Evolutionary conservation across 2,329 filamentous ascomycete species (phyloP).

Genomic region (Fusarium sp.): DNA sequence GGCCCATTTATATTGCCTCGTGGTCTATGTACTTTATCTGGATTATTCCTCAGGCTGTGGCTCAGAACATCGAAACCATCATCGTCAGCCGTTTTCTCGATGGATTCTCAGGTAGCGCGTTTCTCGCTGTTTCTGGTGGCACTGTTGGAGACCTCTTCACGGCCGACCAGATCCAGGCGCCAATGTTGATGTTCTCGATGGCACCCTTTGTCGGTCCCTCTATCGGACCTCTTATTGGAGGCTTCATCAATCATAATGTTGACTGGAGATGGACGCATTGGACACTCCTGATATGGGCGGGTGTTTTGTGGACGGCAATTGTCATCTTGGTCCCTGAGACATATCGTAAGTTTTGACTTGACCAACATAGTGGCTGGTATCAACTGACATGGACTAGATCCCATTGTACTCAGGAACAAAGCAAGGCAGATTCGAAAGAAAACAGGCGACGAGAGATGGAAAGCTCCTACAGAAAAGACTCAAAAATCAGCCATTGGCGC

Average conservation of each 20-base stretch:
- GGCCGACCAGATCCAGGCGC: slow-evolving; percentile 74
- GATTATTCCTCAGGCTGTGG: slow-evolving; percentile 83
- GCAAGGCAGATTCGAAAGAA: slow-evolving; percentile 75
- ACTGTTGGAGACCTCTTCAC: slow-evolving; percentile 85
- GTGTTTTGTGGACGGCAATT: slow-evolving; percentile 71
- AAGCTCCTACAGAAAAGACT: slow-evolving; percentile 79
- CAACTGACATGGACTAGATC: slow-evolving; percentile 55
- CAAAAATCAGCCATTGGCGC: slow-evolving; percentile 74
- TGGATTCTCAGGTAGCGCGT: slow-evolving; percentile 76
- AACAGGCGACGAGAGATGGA: slow-evolving; percentile 81
- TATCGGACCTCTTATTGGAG: slow-evolving; percentile 72
- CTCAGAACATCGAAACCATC: slow-evolving; percentile 84
- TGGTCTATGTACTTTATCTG: slow-evolving; percentile 82
- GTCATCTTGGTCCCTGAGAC: slow-evolving; percentile 85
- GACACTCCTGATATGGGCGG: slow-evolving; percentile 83
- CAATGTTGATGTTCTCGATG: slow-evolving; percentile 84
- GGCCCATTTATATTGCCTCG: slow-evolving; percentile 81
- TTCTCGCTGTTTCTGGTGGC: slow-evolving; percentile 80
- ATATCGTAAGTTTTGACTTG: slow-evolving; percentile 65
- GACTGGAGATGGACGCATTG: slow-evolving; percentile 89
- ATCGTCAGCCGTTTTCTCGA: slow-evolving; percentile 82
- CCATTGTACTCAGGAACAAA: slow-evolving; percentile 78
- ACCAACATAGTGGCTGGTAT: neutral
- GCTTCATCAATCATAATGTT: slow-evolving; percentile 82
- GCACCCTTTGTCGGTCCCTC: slow-evolving; percentile 72